Evolutionary conservation across 2,329 filamentous ascomycete species (phyloP).

Genomic region (Aureobasidium subglaciale): DNA sequence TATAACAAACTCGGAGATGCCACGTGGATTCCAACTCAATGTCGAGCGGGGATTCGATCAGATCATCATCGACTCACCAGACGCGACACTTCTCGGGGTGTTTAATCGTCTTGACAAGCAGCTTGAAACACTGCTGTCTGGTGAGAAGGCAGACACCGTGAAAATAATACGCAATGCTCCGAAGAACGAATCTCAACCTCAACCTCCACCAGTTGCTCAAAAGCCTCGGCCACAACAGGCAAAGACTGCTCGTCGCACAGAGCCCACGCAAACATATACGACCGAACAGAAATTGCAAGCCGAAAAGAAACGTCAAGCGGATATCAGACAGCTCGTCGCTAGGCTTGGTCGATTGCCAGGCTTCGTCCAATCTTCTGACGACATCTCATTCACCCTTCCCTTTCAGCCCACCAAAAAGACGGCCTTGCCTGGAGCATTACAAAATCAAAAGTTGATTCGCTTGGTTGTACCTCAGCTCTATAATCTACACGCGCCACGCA

Average conservation of each 20-base stretch:
- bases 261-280: slow-evolving; percentile 37
- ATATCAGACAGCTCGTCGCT: slow-evolving; percentile 67
- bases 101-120: slow-evolving; percentile 66
- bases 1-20: slow-evolving; percentile 63
- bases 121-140: slow-evolving; percentile 61
- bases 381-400: slow-evolving; percentile 62
- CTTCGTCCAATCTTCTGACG: slow-evolving; percentile 64
- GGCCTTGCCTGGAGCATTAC: slow-evolving; percentile 56
- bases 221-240: background rate
- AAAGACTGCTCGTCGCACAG: background rate
- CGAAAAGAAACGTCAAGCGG: slow-evolving; percentile 54
- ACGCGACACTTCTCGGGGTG: slow-evolving; percentile 56
- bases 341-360: slow-evolving; percentile 61
- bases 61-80: slow-evolving; percentile 50
- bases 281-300: slow-evolving; percentile 56
- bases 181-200: background rate
- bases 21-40: slow-evolving; percentile 66
- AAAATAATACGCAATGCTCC: slow-evolving; percentile 55
- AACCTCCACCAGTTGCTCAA: background rate
- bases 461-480: slow-evolving; percentile 66
- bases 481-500: slow-evolving; percentile 59
- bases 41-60: slow-evolving; percentile 66
- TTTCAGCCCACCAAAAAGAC: slow-evolving; percentile 57
- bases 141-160: slow-evolving; percentile 64
- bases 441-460: slow-evolving; percentile 56